Percentiles rank a stretch among this genome's conserved stretches.
Conservation (phyloP, 495 filamentous ascomycete species). For the Talaromyces borbonicus region DNA sequence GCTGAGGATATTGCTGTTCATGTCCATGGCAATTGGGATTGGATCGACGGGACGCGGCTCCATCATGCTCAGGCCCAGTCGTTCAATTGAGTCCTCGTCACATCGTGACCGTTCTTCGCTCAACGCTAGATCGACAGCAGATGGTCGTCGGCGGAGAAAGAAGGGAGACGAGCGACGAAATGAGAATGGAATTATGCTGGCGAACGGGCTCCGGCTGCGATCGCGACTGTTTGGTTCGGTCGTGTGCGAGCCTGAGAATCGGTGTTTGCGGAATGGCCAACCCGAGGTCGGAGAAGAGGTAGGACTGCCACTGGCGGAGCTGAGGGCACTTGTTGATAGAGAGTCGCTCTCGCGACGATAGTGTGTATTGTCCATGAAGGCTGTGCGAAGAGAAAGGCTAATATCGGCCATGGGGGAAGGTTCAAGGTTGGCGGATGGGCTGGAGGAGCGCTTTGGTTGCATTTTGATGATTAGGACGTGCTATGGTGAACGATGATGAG, state of each 20-base stretch:
- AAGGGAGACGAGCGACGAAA: slow-evolving; percentile 27
- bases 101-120: slow-evolving; percentile 33
- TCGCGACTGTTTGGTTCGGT: slow-evolving; percentile 7
- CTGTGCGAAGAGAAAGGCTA: slow-evolving; percentile 11
- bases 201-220: slow-evolving; percentile 21
- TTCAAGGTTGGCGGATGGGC: slow-evolving; percentile 1
- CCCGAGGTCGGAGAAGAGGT: slow-evolving; percentile 22
- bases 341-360: slow-evolving; percentile 10
- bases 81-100: slow-evolving; percentile 26
- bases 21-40: slow-evolving; percentile 15
- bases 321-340: slow-evolving; percentile 15
- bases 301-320: slow-evolving; percentile 17
- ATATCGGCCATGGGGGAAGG: slow-evolving; percentile 12
- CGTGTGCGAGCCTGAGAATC: slow-evolving; percentile 8
- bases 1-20: slow-evolving; percentile 12
- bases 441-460: slow-evolving; percentile 7
- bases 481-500: no score
- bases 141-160: slow-evolving; percentile 31
- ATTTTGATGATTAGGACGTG: no score
- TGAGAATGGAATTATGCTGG: slow-evolving; percentile 20
- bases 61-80: slow-evolving; percentile 34
- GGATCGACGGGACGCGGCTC: slow-evolving; percentile 34
- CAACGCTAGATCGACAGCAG: slow-evolving; percentile 32
- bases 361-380: slow-evolving; percentile 8
- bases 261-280: slow-evolving; percentile 14